Evolutionary conservation across 176 grass and related monocot genomes (phyloP), one percentile per base, ranked within the genome.

Genomic region (Bromus sterilis): DNA sequence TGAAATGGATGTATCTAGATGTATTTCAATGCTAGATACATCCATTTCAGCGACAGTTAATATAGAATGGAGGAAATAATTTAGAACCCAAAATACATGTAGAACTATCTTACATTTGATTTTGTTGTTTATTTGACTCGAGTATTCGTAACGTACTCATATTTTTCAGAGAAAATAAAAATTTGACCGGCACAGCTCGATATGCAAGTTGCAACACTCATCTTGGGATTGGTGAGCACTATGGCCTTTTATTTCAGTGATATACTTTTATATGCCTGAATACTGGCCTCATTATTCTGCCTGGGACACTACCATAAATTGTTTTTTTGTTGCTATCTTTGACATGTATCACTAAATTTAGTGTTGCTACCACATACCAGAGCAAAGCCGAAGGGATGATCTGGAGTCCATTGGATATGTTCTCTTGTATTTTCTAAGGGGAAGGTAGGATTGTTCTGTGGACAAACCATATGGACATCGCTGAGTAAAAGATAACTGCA

Each of bases 331-430:
- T 36, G 24, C 12, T 81, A 66, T 37, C 32, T 8, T 77, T 58
- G 37, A 56, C 32, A 58, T 66, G 4, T 70, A 73, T 82, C 12
- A 49, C 66, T 78, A 37, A 80, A 60, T 44, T 84, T 71, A 62
- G 61, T 78, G 51, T 80, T 79, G 33, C 44, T 80, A 49, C 49
- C 57, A 85, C 21, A 60, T 80, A 56, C 49, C 57, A 94, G 93
- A 94, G 60, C 93, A 94, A 94, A 91, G 93, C 65, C 89, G 93
- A n/a, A 88, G 93, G 74, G 93, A 94, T 85, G 93, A 94, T 73
- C 68, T 94, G 89, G 93, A 94, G 49, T 94, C 89, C 30, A 86
- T 94, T 87, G 93, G 93, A 76, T 94, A 94, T 34, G 93, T 94
- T 87, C 89, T 94, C 58, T 59, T 94, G 18, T 94, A 94, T 87